Evolutionary conservation across 257 asterid species (phyloP), one percentile per base, ranked within the genome.

Genomic region (Nicotiana obtusifolia): DNA sequence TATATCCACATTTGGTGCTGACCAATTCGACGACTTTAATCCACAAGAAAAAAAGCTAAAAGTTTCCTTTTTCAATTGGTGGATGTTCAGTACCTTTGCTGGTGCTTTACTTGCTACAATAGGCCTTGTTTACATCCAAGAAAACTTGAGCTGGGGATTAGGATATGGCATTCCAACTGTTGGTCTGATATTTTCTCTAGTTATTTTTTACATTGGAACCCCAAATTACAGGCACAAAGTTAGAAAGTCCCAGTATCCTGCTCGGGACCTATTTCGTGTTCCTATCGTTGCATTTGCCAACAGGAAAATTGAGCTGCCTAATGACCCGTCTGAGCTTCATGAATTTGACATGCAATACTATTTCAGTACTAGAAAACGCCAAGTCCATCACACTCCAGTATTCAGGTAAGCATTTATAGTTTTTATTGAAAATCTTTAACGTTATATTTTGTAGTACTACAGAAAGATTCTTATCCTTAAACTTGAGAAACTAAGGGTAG

Each of bases 1-100:
- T 82, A 94, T 94, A 44, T 94, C 98, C 54, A 94, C 98, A 1
- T 92, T 94, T 81, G 98, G 98, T 20, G 98, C 98, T 1, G 98
- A 94, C 84, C 98, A 94, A 66, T 94, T 94, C 76, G 97, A 94
- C 33, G 98, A 94, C 49, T 86, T 87, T 35, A 90, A 91, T 41
- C 95, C 91, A 0, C 81, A 76, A 1, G 98, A 94, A 87, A 92
- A 94, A 82, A 84, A 83, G 84, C 91, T 91, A 14, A 94, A 94
- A 82, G 90, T 83, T 20, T 92, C 97, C 13, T 94, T 94, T 90
- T 94, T 94, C 85, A 94, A 94, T 69, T 94, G 98, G 98, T 94
- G 98, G 98, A 94, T 93, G 96, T 94, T 94, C 81, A 90, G 97
- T 28, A 85, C 97, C 49, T 94, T 92, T 83, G 86, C 86, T 1